These are phyloP conservation scores for Asparagopsis taxiformis DNA, from an alignment of 31 red algal genomes.

Conservation along the genomic window DNA sequence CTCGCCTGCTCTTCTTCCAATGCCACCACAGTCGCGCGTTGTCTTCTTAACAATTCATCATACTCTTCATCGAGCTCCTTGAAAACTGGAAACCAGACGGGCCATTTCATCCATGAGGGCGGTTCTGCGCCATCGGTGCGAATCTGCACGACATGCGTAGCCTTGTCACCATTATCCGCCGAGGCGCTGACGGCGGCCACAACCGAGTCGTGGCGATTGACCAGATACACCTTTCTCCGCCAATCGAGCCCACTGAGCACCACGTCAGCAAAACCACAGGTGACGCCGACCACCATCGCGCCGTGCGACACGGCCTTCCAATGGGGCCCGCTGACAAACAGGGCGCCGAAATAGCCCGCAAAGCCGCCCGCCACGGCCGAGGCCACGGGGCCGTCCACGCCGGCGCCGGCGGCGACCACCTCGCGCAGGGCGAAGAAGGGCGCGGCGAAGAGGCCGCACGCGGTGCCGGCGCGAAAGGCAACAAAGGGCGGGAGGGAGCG, in stretches of 20 bases:
- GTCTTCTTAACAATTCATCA: slow-evolving; percentile 23
- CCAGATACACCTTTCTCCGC: slow-evolving; percentile 24
- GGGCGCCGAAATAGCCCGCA: slow-evolving; percentile 39
- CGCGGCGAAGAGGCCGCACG: slow-evolving; percentile 18
- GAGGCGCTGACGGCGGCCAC: background rate
- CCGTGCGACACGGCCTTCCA: slow-evolving; percentile 23
- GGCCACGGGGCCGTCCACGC: slow-evolving; percentile 40
- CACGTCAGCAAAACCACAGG: slow-evolving; percentile 32
- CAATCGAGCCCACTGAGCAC: slow-evolving; percentile 19
- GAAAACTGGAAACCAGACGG: slow-evolving; percentile 35
- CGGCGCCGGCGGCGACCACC: slow-evolving; percentile 11
- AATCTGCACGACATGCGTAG: background rate
- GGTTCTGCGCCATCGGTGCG: background rate
- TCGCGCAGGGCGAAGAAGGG: slow-evolving; percentile 51
- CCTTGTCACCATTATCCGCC: background rate
- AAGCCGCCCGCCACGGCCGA: slow-evolving; percentile 31
- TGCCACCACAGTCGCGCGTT: slow-evolving; percentile 26
- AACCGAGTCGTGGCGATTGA: slow-evolving; percentile 7
- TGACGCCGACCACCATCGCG: slow-evolving; percentile 40
- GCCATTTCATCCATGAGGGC: slow-evolving; percentile 10
- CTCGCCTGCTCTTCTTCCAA: slow-evolving; percentile 40
- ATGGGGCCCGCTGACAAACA: slow-evolving; percentile 2
- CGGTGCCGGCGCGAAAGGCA: background rate
- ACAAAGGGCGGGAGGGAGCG: background rate
- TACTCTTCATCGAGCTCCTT: slow-evolving; percentile 47